Evolutionary conservation across 169 alveolate species (phyloP), one percentile per base, ranked within the genome.

Genomic region (Besnoitia besnoiti): DNA sequence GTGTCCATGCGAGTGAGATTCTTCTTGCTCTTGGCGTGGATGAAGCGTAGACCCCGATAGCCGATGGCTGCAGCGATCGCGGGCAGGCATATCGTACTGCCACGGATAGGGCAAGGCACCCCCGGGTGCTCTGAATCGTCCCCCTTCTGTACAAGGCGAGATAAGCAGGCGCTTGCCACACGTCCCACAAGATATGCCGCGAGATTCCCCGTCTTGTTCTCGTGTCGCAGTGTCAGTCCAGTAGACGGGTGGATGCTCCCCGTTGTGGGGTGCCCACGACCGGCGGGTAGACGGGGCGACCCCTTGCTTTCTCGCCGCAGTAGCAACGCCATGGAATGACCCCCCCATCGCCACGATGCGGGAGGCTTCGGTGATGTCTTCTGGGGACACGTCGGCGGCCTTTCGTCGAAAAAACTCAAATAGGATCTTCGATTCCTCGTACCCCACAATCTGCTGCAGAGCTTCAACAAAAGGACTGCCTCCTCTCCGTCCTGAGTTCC

Each of bases 401-500:
- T 77, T 77, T 10, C 87, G 49, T 24, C 40, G 3, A 24, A 77
- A 77, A 35, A 40, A 77, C 47, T 77, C 87, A 24, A 77, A 42
- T 39, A 77, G 35, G 14, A 77, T 35, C 49, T 35, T 39, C 40
- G 87, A 21, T 39, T 77, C 87, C 10, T 44, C 40, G 59, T 21
- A 21, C 5, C 87, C 87, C 3, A 77, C 21, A 19, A 77, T 35
- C 59, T 77, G 87, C 55, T 77, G 61, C 37, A 77, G 59, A 1
- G 59, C 87, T 42, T 35, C 87, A n/a, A 44, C 30, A 10, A 77
- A 42, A 0, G 87, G 87, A 77, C 59, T 77, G 37, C 87, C 4
- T 30, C 80, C 39, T n/a, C 46, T 35, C 24, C 67, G n/a, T n/a
- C n/a, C n/a, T n/a, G n/a, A n/a, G n/a, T n/a, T n/a, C n/a, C n/a